Percentiles rank a stretch among this genome's conserved stretches.
Conservation (phyloP, 768 basidiomycete genomes). For the Pisolithus tinctorius region DNA sequence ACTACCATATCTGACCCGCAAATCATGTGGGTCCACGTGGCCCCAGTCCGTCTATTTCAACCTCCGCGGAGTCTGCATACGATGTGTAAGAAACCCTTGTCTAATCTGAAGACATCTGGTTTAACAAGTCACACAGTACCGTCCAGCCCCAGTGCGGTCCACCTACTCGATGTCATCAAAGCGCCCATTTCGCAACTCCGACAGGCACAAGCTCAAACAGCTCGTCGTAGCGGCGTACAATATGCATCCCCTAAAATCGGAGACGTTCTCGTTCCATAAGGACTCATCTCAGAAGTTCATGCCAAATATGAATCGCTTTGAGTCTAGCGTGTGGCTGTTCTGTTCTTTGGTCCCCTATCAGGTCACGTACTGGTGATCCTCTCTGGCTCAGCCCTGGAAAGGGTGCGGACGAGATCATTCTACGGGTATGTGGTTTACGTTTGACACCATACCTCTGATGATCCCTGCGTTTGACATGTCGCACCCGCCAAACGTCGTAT, state of each 20-base stretch:
- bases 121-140: not conserved
- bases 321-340: not conserved
- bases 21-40: too few relatives aligned
- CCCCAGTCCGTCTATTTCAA: too few relatives aligned
- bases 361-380: constrained; percentile 68
- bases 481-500: not conserved
- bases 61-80: not conserved
- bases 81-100: constrained; percentile 79
- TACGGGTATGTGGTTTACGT: constrained; percentile 35
- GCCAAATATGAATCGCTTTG: constrained; percentile 36
- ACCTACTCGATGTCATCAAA: constrained; percentile 6
- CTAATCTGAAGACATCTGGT: constrained; percentile 63
- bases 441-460: not conserved
- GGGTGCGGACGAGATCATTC: constrained; percentile 59
- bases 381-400: constrained; percentile 76
- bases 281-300: constrained; percentile 62
- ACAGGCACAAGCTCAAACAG: constrained; percentile 64
- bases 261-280: constrained; percentile 68
- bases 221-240: constrained; percentile 44
- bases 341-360: constrained; percentile 18
- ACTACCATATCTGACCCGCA: too few relatives aligned
- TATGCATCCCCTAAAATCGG: constrained; percentile 47
- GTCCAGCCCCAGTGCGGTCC: not conserved
- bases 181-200: constrained; percentile 66
- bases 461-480: not conserved